Evolutionary conservation across 371 early-diverging fungal genomes (phyloP), one percentile per base, ranked within the genome.

Genomic region (Vairimorpha ceranae): DNA sequence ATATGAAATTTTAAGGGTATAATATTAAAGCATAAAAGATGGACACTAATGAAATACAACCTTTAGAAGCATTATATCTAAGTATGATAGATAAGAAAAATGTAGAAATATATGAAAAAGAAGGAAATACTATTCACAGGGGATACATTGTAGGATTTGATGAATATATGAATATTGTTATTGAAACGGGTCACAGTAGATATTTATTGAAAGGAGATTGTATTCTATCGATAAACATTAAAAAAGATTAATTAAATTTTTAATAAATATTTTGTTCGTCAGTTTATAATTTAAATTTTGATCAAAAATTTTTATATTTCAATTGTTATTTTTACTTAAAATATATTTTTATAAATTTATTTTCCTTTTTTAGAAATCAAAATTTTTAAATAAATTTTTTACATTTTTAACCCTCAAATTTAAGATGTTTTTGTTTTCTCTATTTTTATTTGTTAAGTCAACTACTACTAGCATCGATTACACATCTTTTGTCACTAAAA

Each of bases 121-220:
- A 69, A 35, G 32, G 52, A 3, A 45, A 45, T 14, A 35, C 23
- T 0, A 35, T 29, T 30, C 65, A 75, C 45, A 38, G 33, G 19
- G 76, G 76, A 23, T 58, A 25, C 7, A 75, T 75, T 15, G 58
- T 70, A 21, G 76, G 76, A 0, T 75, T 75, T 51, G 76, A 75
- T 45, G 76, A 75, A 64, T 66, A 70, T 52, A 64, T 75, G 65
- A 75, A 75, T 21, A 0, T 75, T 12, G 70, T 75, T 6, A n/a
- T 75, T 41, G 64, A 75, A 30, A 46, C 21, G 12, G 58, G 45
- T 14, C 17, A 43, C 8, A 43, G 38, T 19, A 41, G 48, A 27
- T 61, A 58, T 56, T 15, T 75, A 4, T 14, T 75, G 29, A 75
- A 75, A 45, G 76, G 76, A 64, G 76, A 75, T 41, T 75, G 76